phyloP scores from a whole-genome alignment of 768 basidiomycete species.

The Leccinellum rugosiceps region DNA sequence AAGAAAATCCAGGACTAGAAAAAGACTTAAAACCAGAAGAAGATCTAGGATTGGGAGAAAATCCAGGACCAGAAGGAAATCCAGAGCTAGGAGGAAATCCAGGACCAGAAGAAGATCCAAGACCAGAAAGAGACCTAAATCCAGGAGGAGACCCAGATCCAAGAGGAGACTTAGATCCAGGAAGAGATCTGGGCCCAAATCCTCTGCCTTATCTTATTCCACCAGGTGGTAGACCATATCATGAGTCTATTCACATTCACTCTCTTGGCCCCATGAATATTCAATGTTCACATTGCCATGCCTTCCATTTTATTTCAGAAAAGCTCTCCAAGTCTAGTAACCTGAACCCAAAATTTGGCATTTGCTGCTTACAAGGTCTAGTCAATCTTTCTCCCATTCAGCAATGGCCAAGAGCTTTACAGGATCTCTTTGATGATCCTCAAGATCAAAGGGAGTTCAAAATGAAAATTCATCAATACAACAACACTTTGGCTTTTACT shows the following conservation, averaged over 20 bases:
- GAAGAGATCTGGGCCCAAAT: neutral
- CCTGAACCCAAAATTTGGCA: neutral
- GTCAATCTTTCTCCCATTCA: neutral
- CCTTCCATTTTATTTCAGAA: neutral
- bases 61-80: too few species aligned
- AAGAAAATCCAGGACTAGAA: too few species aligned
- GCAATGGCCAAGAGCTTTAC: neutral
- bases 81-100: too few species aligned
- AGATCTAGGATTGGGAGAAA: too few species aligned
- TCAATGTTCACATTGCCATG: neutral
- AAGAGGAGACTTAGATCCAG: too few species aligned
- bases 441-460: neutral
- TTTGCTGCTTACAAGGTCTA: neutral
- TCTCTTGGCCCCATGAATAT: neutral
- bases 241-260: neutral
- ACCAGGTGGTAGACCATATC: neutral
- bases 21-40: too few species aligned
- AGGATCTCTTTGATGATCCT: neutral
- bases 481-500: constrained; percentile 2
- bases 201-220: neutral
- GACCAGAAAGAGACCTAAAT: too few species aligned
- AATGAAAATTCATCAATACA: neutral
- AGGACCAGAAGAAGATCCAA: too few species aligned
- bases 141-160: too few species aligned
- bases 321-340: neutral